These are phyloP conservation scores for Cercospora beticola DNA, from an alignment of 2,329 filamentous ascomycete genomes.

Conservation along the genomic window DNA sequence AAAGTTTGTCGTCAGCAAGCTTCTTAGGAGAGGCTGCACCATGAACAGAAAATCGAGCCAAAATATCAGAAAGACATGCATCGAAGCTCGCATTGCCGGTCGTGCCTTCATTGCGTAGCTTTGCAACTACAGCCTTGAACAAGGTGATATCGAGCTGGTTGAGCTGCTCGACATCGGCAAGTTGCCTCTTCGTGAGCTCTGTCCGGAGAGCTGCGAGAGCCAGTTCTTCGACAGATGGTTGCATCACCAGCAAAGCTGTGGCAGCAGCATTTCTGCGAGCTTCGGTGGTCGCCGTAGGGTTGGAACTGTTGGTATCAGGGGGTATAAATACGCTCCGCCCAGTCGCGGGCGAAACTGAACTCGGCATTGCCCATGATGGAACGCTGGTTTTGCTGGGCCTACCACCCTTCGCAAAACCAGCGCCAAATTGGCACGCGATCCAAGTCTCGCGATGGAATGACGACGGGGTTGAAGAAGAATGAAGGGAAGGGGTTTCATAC, in stretches of 20 bases:
- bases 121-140: conserved; percentile 31
- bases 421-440: conserved; percentile 23
- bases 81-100: conserved; percentile 23
- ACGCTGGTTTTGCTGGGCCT: conserved; percentile 22
- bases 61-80: conserved; percentile 20
- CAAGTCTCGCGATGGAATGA: conserved; percentile 20
- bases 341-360: conserved; percentile 22
- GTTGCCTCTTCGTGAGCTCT: neutral
- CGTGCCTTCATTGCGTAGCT: conserved; percentile 20
- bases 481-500: conserved; percentile 30
- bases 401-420: conserved; percentile 21
- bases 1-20: conserved; percentile 27
- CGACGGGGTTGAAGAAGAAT: conserved; percentile 15
- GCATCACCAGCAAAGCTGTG: neutral
- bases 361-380: conserved; percentile 34
- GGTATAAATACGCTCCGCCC: neutral
- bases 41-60: conserved; percentile 24
- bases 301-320: neutral
- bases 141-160: conserved; percentile 29
- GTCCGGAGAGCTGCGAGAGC: conserved; percentile 22
- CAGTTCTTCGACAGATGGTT: conserved; percentile 21
- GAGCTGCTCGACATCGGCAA: conserved; percentile 20
- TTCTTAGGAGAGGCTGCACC: conserved; percentile 13
- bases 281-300: neutral
- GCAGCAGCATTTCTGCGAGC: neutral